Conservation (phyloP, 2,329 filamentous ascomycete genomes). For the Colletotrichum sp. region DNA sequence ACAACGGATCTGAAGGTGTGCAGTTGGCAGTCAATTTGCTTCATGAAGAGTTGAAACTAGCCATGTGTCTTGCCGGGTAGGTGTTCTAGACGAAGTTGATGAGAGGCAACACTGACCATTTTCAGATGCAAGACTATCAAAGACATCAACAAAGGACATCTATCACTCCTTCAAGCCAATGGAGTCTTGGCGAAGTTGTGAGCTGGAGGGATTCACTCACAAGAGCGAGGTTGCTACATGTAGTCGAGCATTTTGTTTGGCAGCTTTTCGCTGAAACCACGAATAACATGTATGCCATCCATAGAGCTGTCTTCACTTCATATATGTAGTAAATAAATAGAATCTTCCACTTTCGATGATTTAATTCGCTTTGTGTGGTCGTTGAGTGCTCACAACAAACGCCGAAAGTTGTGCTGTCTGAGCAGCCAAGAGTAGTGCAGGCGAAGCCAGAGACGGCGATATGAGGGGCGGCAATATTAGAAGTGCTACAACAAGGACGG, state of each 20-base stretch:
- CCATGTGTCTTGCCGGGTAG: background rate
- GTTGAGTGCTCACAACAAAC: background rate
- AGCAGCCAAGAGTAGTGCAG: accelerated
- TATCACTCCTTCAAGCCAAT: background rate
- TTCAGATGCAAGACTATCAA: background rate
- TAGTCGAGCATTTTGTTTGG: background rate
- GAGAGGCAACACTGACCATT: background rate
- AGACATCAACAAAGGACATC: background rate
- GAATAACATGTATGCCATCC: accelerated
- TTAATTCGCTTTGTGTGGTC: background rate
- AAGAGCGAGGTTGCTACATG: background rate
- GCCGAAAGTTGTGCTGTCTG: background rate
- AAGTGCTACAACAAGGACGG: too few species aligned
- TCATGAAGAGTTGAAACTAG: background rate
- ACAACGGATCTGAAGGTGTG: background rate
- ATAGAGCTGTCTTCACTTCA: background rate
- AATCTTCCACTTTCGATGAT: background rate
- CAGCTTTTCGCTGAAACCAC: background rate
- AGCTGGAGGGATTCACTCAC: background rate
- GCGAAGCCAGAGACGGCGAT: background rate
- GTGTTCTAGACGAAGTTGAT: background rate
- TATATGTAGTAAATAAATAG: background rate
- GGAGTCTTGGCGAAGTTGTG: background rate
- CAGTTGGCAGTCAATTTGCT: background rate
- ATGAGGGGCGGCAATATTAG: too few species aligned